Percentiles rank a stretch among this genome's conserved stretches.
Conservation (phyloP, 371 early-diverging fungal species). For the Funneliformis caledonium region DNA sequence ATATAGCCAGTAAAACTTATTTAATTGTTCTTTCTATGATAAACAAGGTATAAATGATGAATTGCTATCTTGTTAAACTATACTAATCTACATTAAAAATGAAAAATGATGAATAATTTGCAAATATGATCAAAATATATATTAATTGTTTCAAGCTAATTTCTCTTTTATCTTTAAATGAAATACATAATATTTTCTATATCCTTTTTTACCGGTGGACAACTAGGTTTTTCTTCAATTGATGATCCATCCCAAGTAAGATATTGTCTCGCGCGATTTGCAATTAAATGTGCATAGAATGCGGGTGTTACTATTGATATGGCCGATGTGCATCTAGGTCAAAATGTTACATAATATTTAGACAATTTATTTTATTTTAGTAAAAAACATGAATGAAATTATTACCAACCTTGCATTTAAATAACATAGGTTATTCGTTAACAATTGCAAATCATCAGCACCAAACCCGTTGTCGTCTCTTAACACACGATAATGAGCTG, state of each 20-base stretch:
- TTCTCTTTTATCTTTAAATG: not conserved
- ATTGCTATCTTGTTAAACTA: too few relatives aligned
- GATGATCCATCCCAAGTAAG: slow-evolving; percentile 52
- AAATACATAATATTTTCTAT: not conserved
- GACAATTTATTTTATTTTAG: not conserved
- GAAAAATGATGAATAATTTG: too few relatives aligned
- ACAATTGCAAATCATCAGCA: slow-evolving; percentile 65
- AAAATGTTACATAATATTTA: not conserved
- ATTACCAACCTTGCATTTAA: slow-evolving; percentile 67
- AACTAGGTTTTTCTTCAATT: not conserved
- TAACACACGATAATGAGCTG: slow-evolving; percentile 74
- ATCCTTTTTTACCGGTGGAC: not conserved
- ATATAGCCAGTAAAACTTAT: too few relatives aligned
- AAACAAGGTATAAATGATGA: too few relatives aligned
- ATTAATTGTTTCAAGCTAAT: too few relatives aligned
- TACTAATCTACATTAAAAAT: too few relatives aligned
- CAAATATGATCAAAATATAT: too few relatives aligned
- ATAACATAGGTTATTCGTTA: slow-evolving; percentile 83
- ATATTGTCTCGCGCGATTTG: slow-evolving; percentile 76
- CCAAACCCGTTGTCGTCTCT: slow-evolving; percentile 69
- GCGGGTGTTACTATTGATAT: slow-evolving; percentile 63
- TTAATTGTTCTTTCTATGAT: too few relatives aligned
- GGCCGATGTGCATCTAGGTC: not conserved
- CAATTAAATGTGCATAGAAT: slow-evolving; percentile 90
- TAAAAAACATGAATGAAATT: not conserved